Conservation (phyloP, 2,329 filamentous ascomycete species). For the Monosporascus ibericus region DNA sequence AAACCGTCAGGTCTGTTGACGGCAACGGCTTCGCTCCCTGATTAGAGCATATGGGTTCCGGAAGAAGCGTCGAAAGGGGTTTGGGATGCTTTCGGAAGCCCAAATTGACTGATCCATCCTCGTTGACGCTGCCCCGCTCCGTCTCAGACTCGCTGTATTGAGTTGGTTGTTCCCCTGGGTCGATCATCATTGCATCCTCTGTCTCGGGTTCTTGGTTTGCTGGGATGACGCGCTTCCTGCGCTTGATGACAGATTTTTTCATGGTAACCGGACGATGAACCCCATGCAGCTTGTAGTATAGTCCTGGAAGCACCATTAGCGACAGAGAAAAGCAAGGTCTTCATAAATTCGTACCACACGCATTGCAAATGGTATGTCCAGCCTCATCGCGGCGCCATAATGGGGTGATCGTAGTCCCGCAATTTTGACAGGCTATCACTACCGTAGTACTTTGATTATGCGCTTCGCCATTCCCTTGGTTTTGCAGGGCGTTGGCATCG, state of each 20-base stretch:
- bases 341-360: slow-evolving; percentile 66
- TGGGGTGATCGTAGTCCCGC: slow-evolving; percentile 91
- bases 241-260: slow-evolving; percentile 97
- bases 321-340: slow-evolving; percentile 9
- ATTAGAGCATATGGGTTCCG: slow-evolving; percentile 37
- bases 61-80: slow-evolving; percentile 39
- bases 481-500: slow-evolving; percentile 42
- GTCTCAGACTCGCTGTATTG: slow-evolving; percentile 29
- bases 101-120: slow-evolving; percentile 60
- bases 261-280: slow-evolving; percentile 92
- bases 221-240: slow-evolving; percentile 88
- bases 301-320: slow-evolving; percentile 46
- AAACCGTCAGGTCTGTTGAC: slow-evolving; percentile 42
- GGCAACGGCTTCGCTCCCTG: slow-evolving; percentile 39
- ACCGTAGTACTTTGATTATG: slow-evolving; percentile 49
- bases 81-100: slow-evolving; percentile 47
- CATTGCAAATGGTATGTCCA: slow-evolving; percentile 97
- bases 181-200: slow-evolving; percentile 38
- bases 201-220: slow-evolving; percentile 48
- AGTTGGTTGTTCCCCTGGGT: slow-evolving; percentile 39
- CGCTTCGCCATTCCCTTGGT: slow-evolving; percentile 19
- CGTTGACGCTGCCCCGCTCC: slow-evolving; percentile 53
- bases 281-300: slow-evolving; percentile 95
- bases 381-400: slow-evolving; percentile 91
- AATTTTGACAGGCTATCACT: slow-evolving; percentile 93